Evolutionary conservation across 2,329 filamentous ascomycete species (phyloP), one percentile per base, ranked within the genome.

Genomic region (Teratosphaeria viscida): DNA sequence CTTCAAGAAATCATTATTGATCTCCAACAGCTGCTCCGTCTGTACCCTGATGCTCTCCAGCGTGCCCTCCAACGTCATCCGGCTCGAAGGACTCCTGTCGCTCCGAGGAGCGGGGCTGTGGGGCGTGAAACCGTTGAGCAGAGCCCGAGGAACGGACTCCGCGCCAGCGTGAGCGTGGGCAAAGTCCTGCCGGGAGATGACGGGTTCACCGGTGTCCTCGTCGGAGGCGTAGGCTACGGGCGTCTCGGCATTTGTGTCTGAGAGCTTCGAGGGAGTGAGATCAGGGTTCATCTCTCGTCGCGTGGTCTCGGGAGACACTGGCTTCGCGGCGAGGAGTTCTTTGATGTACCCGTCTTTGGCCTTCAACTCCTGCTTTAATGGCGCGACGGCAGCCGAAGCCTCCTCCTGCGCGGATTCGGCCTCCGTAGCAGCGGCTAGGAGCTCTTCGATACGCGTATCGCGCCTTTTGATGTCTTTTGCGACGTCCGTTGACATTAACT

Each of bases 1-100:
- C 11, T 61, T 61, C 16, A 68, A 57, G 52, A 72, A 72, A 57
- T 72, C 70, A 34, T 71, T 66, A 56, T 72, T 72, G 58, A 72
- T 64, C 60, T 72, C 70, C 19, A 71, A 57, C 55, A 72, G 58
- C 56, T 72, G 70, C 60, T 70, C 67, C 2, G 69, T 70, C 55
- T 72, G 70, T 47, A 72, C 57, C 11, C 66, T 65, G 34, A 71
- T 62, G 54, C 68, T 70, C 35, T 68, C 68, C 35, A 72, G 58
- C 1, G 69, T 71, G 23, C 70, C 69, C 60, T 71, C 69, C n/a
- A 72, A 65, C 16, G 68, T 68, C 56, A 65, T 62, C 4, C 57
- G 47, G 35, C 54, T 56, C 23, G 23, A 23, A 55, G 29, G 7
- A 26, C 19, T 26, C 5, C 39, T 34, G 16, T 60, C 32, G 10